phyloP scores from a whole-genome alignment of 2,329 filamentous ascomycete species.

The Neofusicoccum cordaticola region DNA sequence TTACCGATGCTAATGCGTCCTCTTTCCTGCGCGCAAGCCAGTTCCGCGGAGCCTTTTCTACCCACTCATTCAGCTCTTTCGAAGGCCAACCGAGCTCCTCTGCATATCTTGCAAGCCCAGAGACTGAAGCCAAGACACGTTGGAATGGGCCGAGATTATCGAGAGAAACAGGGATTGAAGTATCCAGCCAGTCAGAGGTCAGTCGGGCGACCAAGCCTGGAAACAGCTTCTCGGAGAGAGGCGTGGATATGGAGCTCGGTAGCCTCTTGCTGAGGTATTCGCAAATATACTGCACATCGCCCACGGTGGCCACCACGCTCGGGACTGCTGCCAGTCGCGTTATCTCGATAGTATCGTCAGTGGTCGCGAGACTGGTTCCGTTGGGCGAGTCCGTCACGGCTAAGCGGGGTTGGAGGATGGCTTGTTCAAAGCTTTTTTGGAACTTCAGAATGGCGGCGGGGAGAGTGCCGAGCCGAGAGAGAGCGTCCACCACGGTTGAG shows the following conservation, averaged over 20 bases:
- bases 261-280: conserved; percentile 52
- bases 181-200: conserved; percentile 71
- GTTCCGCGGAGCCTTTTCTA: conserved; percentile 71
- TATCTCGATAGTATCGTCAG: conserved; percentile 34
- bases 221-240: conserved; percentile 68
- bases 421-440: conserved; percentile 61
- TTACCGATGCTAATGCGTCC: conserved; percentile 70
- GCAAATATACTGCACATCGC: conserved; percentile 33
- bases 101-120: conserved; percentile 63
- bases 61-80: conserved; percentile 71
- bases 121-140: conserved; percentile 62
- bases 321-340: conserved; percentile 27
- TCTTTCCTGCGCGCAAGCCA: conserved; percentile 87
- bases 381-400: conserved; percentile 32
- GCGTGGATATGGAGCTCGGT: conserved; percentile 46
- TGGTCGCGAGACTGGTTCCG: conserved; percentile 31
- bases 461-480: conserved; percentile 38
- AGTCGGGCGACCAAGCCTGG: conserved; percentile 66
- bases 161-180: conserved; percentile 72
- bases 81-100: conserved; percentile 62
- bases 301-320: conserved; percentile 29
- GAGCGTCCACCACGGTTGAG: conserved; percentile 33
- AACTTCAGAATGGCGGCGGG: conserved; percentile 56
- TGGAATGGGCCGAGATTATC: conserved; percentile 71
- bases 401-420: conserved; percentile 61